Base-by-base conservation (phyloP, 805 yeast genomes). In the Nakazawaea peltata region DNA sequence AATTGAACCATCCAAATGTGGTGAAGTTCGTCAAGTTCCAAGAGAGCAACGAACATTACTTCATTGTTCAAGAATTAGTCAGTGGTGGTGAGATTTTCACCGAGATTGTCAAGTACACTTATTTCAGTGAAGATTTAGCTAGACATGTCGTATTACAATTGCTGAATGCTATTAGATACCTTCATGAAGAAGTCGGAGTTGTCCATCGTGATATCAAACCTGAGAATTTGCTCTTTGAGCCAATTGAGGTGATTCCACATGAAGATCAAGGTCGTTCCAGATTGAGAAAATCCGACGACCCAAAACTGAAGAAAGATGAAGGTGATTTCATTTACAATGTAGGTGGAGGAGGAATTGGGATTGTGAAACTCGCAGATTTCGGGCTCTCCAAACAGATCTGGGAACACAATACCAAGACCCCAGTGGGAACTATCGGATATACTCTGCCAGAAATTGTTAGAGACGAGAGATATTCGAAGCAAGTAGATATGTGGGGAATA, bases 401-500 rank as follows among this genome's bases (percentile, higher is more conserved):
- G 78, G 84, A 81, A 49, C 72, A 79, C 32, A 83, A 83, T 48
- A 84, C 97, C 16, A 85, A 86, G 69, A 92, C 98, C 1, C 98
- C 98, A 0, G 92, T 98, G 61, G 98, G 98, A 34, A 92, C 98
- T 1, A 96, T 92, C 13, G 97, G 97, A 3, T 92, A 92, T 52
- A 90, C 97, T 2, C 98, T 98, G 0, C 98, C 98, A 0, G 98
- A 92, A 57, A 90, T 92, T 47, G 97, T 92, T 27, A 78, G 81
- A 44, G 97, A 92, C 56, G 94, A 88, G 61, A 70, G 78, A 31
- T 92, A 92, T 53, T 83, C 95, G 2, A 86, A 84, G 62, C 81
- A 87, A 44, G 98, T 92, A 25, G 98, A 92, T 55, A 85, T 92
- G 92, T 92, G 98, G 98, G 97, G 97, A 4, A 65, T 92, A 36